These are phyloP conservation scores for Penicillium corylophilum DNA, from an alignment of 2,329 filamentous ascomycete species.

Conservation along the genomic window DNA sequence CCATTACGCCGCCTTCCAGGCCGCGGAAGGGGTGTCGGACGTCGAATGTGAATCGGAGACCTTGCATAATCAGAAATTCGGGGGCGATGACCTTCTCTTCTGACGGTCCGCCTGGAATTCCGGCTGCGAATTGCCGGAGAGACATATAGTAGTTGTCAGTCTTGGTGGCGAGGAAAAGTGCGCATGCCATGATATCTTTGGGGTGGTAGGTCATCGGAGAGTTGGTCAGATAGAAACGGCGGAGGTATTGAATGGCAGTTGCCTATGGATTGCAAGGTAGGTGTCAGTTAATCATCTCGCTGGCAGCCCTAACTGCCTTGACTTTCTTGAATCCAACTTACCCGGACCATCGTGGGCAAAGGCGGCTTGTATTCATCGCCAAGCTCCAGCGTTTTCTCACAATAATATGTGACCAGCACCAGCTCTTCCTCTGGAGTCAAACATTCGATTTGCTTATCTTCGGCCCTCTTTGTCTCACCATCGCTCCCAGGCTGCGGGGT, in stretches of 20 bases:
- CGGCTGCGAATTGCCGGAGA: conserved; percentile 64
- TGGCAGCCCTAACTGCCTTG: conserved; percentile 14
- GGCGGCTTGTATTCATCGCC: conserved; percentile 58
- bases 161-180: conserved; percentile 90
- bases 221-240: conserved; percentile 93
- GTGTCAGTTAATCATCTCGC: not conserved
- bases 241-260: conserved; percentile 84
- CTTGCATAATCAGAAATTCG: conserved; percentile 90
- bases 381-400: conserved; percentile 58
- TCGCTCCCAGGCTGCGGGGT: conserved; percentile 32
- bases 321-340: conserved; percentile 35
- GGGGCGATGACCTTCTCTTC: conserved; percentile 82
- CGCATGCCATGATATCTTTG: conserved; percentile 82
- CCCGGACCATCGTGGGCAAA: conserved; percentile 61
- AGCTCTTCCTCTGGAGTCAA: conserved; percentile 81
- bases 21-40: conserved; percentile 87
- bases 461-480: conserved; percentile 31
- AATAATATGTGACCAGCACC: conserved; percentile 77
- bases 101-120: conserved; percentile 68
- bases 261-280: conserved; percentile 46
- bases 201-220: conserved; percentile 96
- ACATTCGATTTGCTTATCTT: conserved; percentile 63
- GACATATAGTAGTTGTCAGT: conserved; percentile 80
- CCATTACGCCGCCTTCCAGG: conserved; percentile 81
- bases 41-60: conserved; percentile 88